Evolutionary conservation across 495 filamentous ascomycete genomes (phyloP), one percentile per base, ranked within the genome.

Genomic region (Symbiotaphrina buchneri): DNA sequence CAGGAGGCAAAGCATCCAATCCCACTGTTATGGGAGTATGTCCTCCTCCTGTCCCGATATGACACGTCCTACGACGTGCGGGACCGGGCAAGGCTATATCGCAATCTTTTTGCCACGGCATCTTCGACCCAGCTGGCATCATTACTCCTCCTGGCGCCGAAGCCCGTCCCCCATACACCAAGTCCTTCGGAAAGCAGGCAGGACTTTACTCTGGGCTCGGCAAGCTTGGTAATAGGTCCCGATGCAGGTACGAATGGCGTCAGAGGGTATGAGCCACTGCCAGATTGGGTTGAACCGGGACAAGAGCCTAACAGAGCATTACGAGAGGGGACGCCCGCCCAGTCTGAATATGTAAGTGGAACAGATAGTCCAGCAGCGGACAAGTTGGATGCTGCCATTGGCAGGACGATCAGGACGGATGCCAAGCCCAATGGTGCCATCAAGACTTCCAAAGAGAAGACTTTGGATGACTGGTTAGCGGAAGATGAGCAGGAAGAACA

Each of bases 51-150:
- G 5, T 75, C 72, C 8, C 69, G 87, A 36, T 97, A 95, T 44
- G 85, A 93, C 40, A 76, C 72, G 0, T 93, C 84, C 3, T 97
- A 94, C 47, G 83, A 93, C 44, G 68, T 95, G 3, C 80, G 87
- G 23, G 87, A 94, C 42, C 77, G 87, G 14, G 68, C 83, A 1
- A 65, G 87, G 5, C 54, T 93, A 18, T 94, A 91, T 53, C 82
- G 79, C 39, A 68, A 75, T 1, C 64, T 97, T 3, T 65, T 97
- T 1, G 62, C 66, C 14, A 65, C 65, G 7, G 78, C 84, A 0
- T 59, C 61, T 4, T 68, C 64, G 5, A 81, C 75, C 0, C 80
- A 93, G 44, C 66, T 97, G 10, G 87, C 87, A 10, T 83, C 72
- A 5, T 59, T 97, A 3, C 70, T 94, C 39, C 70, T 97, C 0